A percentile compares a stretch with the other conserved stretches of the same genome.
Evolutionary conservation across 2,329 filamentous ascomycete genomes (phyloP).

Genomic region (Phialophora chinensis): DNA sequence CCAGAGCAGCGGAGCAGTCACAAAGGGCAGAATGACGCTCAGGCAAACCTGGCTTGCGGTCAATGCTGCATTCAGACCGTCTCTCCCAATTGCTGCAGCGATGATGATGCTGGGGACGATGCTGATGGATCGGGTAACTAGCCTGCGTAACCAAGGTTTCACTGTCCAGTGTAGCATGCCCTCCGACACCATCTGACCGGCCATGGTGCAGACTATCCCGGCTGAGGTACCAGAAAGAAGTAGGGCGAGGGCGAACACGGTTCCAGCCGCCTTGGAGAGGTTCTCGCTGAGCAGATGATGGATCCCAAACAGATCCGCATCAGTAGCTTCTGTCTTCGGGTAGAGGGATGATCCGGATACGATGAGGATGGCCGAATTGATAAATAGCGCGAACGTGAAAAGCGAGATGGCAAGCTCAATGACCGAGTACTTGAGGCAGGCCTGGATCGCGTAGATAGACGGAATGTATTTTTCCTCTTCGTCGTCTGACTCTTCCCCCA

Average conservation of each 20-base stretch:
- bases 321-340: conserved; percentile 62
- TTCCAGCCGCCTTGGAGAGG: conserved; percentile 76
- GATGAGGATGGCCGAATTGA: conserved; percentile 82
- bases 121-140: conserved; percentile 78
- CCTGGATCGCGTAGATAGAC: conserved; percentile 72
- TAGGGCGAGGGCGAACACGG: conserved; percentile 81
- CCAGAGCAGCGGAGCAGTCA: conserved; percentile 81
- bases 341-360: conserved; percentile 80
- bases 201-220: conserved; percentile 80
- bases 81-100: conserved; percentile 74
- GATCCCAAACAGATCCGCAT: conserved; percentile 83
- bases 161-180: conserved; percentile 78
- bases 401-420: conserved; percentile 73
- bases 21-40: conserved; percentile 79
- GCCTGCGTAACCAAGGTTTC: conserved; percentile 76
- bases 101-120: conserved; percentile 85
- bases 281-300: conserved; percentile 71
- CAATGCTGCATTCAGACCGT: conserved; percentile 73
- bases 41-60: conserved; percentile 79
- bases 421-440: conserved; percentile 75
- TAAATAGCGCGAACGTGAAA: conserved; percentile 82
- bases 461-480: conserved; percentile 70
- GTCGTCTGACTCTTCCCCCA: conserved; percentile 40
- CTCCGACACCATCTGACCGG: conserved; percentile 87
- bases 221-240: conserved; percentile 80